Evolutionary conservation across 1,139 yeast genomes (phyloP).

Genomic region (Lodderomyces parapsilosis): DNA sequence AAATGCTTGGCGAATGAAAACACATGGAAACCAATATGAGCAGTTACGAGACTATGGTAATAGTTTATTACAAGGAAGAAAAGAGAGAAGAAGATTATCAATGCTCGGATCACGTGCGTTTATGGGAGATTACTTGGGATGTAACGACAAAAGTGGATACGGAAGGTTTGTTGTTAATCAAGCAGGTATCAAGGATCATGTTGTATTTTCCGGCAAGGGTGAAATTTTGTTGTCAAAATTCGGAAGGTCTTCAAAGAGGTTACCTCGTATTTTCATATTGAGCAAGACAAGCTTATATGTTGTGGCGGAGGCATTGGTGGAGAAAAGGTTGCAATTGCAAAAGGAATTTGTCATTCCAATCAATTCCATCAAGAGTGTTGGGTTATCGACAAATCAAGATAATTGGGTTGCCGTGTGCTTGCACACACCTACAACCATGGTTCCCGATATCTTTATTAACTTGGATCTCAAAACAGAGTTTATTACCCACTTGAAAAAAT

Average conservation of each 20-base stretch:
- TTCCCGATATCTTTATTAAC: conserved; percentile 80
- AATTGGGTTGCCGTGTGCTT: conserved; percentile 88
- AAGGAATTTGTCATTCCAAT: conserved; percentile 67
- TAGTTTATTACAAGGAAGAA: conserved; percentile 64
- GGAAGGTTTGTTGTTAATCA: conserved; percentile 70
- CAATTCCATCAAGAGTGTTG: conserved; percentile 59
- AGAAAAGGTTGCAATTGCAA: conserved; percentile 66
- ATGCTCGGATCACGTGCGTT: conserved; percentile 87
- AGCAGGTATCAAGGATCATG: conserved; percentile 66
- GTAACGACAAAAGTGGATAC: conserved; percentile 68
- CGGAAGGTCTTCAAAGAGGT: conserved; percentile 85
- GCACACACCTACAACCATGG: conserved; percentile 45
- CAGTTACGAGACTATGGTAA: conserved; percentile 85
- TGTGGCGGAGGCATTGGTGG: conserved; percentile 68
- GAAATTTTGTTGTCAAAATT: conserved; percentile 81
- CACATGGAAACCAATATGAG: conserved; percentile 79
- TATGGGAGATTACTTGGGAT: conserved; percentile 89
- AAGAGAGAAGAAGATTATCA: conserved; percentile 88
- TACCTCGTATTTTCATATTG: conserved; percentile 70
- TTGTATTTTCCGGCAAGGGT: conserved; percentile 79
- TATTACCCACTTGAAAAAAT: conserved; percentile 67
- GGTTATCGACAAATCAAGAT: conserved; percentile 77
- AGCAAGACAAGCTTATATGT: conserved; percentile 64
- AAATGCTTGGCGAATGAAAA: conserved; percentile 77
- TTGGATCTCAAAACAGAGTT: conserved; percentile 88